These are phyloP conservation scores for Tuber borchii DNA, from an alignment of 495 filamentous ascomycete genomes.

Conservation along the genomic window DNA sequence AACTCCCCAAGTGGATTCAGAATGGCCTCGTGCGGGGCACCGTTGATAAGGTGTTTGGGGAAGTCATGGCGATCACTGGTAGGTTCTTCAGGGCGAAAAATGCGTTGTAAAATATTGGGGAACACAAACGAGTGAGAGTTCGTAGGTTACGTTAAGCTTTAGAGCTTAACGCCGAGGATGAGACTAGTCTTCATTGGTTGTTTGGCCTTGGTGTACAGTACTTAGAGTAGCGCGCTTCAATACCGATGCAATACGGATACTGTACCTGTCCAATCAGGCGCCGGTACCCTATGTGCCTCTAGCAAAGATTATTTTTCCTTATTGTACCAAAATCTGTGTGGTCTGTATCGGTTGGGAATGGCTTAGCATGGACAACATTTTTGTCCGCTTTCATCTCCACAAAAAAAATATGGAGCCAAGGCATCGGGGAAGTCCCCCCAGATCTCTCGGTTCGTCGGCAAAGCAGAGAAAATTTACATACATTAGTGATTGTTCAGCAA, in stretches of 20 bases:
- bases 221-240: background rate
- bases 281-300: background rate
- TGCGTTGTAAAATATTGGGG: background rate
- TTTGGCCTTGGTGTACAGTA: background rate
- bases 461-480: background rate
- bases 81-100: slow-evolving; percentile 53
- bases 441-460: background rate
- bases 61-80: slow-evolving; percentile 53
- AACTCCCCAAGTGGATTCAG: slow-evolving; percentile 85
- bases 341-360: background rate
- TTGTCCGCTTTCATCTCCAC: background rate
- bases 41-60: slow-evolving; percentile 48
- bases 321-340: background rate
- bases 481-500: background rate
- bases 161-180: background rate
- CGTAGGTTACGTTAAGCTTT: background rate
- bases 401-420: background rate
- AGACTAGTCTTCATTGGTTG: background rate
- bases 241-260: background rate
- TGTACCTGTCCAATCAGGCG: background rate
- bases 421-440: background rate
- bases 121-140: background rate
- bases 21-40: slow-evolving; percentile 51
- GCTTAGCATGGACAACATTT: background rate
- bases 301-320: background rate